Percentiles rank a stretch among this genome's conserved stretches.
Evolutionary conservation across 225 moss, liverwort and hornwort genomes (phyloP).

Genomic region (Marchantia polymorpha): DNA sequence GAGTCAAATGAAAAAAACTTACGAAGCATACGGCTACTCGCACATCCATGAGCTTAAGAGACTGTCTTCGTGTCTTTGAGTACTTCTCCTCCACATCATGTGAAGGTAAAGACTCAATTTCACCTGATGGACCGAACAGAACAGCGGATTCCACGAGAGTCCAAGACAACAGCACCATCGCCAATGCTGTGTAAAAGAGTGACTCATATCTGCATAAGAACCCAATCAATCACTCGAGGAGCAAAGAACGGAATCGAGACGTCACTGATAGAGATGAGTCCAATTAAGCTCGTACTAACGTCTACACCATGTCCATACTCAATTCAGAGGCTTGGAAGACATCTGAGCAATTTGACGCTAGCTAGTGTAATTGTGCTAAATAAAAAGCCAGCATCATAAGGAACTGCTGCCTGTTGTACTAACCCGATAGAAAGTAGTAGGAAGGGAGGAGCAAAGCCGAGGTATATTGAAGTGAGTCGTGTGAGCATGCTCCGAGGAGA

Average conservation of each 20-base stretch:
- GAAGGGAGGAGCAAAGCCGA: slow-evolving; percentile 91
- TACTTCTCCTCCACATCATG: slow-evolving; percentile 34
- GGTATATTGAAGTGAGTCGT: slow-evolving; percentile 84
- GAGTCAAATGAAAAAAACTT: slow-evolving; percentile 32
- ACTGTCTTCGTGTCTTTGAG: slow-evolving; percentile 24
- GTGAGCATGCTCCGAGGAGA: slow-evolving; percentile 72
- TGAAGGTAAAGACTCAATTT: slow-evolving; percentile 12
- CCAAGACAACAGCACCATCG: slow-evolving; percentile 78
- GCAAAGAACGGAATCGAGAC: background rate
- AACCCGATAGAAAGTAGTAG: slow-evolving; percentile 97
- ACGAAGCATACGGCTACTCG: slow-evolving; percentile 95
- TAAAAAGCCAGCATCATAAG: background rate
- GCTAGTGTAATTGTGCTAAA: background rate
- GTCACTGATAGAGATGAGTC: background rate
- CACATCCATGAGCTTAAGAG: slow-evolving; percentile 68
- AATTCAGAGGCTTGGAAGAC: background rate
- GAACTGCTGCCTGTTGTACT: background rate
- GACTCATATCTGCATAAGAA: slow-evolving; percentile 74
- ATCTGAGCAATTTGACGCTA: background rate
- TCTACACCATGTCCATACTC: background rate
- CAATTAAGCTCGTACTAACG: background rate
- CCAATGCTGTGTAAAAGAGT: slow-evolving; percentile 83
- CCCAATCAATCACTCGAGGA: background rate
- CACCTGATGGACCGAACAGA: slow-evolving; percentile 48
- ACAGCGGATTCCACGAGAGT: slow-evolving; percentile 83